Evolutionary conservation across 106 monocot species (phyloP).

Genomic region (Dendrobium officinale): DNA sequence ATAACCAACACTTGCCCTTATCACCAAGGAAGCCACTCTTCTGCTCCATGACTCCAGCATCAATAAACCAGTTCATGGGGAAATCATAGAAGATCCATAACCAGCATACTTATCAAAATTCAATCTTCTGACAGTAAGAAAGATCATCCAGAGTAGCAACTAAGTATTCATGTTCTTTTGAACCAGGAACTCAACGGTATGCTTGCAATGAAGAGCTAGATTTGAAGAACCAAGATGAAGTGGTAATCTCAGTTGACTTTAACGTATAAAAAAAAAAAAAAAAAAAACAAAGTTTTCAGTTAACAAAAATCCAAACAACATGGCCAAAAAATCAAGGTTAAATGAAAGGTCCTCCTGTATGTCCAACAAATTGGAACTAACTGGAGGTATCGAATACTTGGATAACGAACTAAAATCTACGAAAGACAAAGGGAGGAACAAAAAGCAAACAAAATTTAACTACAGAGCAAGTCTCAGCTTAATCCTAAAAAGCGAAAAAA

Average conservation of each 20-base stretch:
- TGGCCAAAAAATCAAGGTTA: neutral
- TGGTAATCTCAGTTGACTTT: neutral
- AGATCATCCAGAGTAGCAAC: conserved; percentile 18
- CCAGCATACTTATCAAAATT: conserved; percentile 38
- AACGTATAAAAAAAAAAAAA: neutral
- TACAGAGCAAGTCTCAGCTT: conserved; percentile 1
- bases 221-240: neutral
- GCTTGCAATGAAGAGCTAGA: neutral
- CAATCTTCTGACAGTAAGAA: conserved; percentile 9
- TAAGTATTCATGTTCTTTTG: neutral
- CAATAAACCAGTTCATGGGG: conserved; percentile 61
- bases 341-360: neutral
- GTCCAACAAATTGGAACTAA: neutral
- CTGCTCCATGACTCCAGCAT: conserved; percentile 58
- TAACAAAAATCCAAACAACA: conserved; percentile 1
- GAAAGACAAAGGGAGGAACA: neutral
- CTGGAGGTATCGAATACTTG: neutral
- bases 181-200: neutral
- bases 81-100: conserved; percentile 26
- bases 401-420: no score
- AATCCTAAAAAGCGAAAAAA: neutral
- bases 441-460: neutral
- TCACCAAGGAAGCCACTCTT: conserved; percentile 32
- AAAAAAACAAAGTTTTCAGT: neutral
- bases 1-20: conserved; percentile 26